These are phyloP conservation scores for Rhododendron griersonianum DNA, from an alignment of 148 eudicot genomes.

Conservation along the genomic window DNA sequence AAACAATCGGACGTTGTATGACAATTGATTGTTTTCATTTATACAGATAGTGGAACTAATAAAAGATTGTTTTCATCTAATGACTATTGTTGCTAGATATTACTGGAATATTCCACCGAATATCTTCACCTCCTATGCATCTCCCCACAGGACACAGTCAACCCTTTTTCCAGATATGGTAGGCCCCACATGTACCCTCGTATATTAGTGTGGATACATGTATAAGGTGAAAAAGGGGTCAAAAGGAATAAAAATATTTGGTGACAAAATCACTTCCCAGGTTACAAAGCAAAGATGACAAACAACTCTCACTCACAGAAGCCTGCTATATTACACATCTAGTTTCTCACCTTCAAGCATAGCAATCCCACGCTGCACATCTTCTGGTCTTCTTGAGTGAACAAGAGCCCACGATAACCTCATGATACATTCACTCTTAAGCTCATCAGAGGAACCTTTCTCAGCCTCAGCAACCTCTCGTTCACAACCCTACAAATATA, in stretches of 20 bases:
- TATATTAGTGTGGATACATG: neutral
- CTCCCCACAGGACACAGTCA: neutral
- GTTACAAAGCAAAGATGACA: neutral
- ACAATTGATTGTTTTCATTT: neutral
- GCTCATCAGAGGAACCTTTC: conserved; percentile 29
- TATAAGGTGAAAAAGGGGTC: neutral
- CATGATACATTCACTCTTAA: conserved; percentile 30
- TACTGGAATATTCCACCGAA: neutral
- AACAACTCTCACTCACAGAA: neutral
- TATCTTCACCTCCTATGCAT: neutral
- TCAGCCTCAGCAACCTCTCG: conserved; percentile 42
- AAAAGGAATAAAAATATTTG: neutral
- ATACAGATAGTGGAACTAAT: neutral
- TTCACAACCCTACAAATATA: conserved; percentile 33
- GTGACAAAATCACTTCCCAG: neutral
- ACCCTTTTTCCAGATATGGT: neutral
- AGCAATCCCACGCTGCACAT: conserved; percentile 42
- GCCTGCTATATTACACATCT: neutral
- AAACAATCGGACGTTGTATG: neutral
- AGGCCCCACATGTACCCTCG: neutral
- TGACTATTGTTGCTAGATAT: neutral
- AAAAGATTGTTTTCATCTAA: neutral
- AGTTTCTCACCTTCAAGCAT: conserved; percentile 34
- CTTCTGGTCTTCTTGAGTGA: conserved; percentile 39
- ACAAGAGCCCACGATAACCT: conserved; percentile 46